These are phyloP conservation scores for Gossypium laxum DNA, from an alignment of 441 rosid genomes.

Conservation along the genomic window DNA sequence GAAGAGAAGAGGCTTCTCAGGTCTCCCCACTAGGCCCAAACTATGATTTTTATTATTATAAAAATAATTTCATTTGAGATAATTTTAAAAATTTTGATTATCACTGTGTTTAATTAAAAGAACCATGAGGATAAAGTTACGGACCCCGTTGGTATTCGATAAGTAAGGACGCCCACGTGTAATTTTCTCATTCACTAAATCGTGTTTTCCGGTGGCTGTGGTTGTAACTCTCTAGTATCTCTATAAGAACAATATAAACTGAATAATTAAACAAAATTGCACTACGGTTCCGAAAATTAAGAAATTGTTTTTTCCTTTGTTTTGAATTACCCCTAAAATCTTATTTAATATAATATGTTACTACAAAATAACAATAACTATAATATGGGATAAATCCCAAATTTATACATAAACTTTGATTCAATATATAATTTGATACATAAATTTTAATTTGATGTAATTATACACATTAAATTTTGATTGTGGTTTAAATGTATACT, in stretches of 20 bases:
- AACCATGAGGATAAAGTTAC: neutral
- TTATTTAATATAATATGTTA: no score
- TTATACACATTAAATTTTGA: no score
- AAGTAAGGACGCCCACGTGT: neutral
- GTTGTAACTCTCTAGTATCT: neutral
- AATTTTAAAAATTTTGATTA: neutral
- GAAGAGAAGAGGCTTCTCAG: slow-evolving; percentile 4
- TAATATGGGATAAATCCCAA: no score
- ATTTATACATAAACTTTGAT: no score
- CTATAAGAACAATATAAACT: neutral
- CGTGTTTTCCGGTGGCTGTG: neutral
- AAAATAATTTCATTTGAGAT: neutral
- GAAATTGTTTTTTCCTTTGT: neutral
- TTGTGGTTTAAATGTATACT: no score
- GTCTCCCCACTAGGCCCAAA: slow-evolving; percentile 10
- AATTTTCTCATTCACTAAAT: neutral
- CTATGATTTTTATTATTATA: neutral
- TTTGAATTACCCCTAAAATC: no score
- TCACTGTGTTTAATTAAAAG: neutral
- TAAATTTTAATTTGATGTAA: no score
- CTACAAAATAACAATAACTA: no score
- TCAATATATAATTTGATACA: no score
- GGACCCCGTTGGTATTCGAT: neutral
- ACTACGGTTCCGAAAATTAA: neutral
- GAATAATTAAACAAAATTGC: neutral